Base-by-base conservation (phyloP, 176 grass and related monocot genomes). In the Oryza coarctata region DNA sequence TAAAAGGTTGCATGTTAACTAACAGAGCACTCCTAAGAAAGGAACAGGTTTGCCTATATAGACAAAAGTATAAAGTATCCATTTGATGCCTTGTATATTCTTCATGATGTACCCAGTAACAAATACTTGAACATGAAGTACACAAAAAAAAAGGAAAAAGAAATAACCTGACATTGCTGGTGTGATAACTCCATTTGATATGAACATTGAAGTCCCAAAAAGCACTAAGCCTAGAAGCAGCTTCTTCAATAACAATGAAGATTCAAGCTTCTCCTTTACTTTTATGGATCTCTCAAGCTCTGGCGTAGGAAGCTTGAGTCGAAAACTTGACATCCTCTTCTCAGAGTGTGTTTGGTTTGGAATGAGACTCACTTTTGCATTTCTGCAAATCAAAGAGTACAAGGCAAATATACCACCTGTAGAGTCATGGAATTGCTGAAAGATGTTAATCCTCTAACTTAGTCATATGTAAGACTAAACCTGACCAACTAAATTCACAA, bases 321-420 rank as follows among this genome's bases (percentile, higher is more conserved):
- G 87, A 69, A 95, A 87, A 86, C 90, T 99, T 63, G 90, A 91
- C 79, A 95, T 91, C 72, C 75, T 88, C 68, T 85, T 87, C 80
- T 99, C 96, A 91, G 88, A 74, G 6, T 86, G 88, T 86, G 85
- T 76, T 86, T 99, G 96, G 63, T 88, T 93, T 63, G 91, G 93
- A 80, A 95, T 90, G 65, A 99, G 84, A 88, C 91, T 88, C 61
- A 91, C 90, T 82, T 94, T 95, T 67, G 93, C 91, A 82, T 93
- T 90, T 91, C 96, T 93, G 78, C 90, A 93, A 44, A 95, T 93
- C 77, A 95, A 85, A 65, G 96, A 95, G 88, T 99, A 99, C 82
- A 99, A 77, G 20, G 93, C 96, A 99, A 99, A 99, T 70, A 91
- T 95, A 63, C 96, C 96, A 60, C 96, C 93, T 98, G 96, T 26